These are phyloP conservation scores for Nakazawaea peltata DNA, from an alignment of 805 yeast species.

Conservation along the genomic window DNA sequence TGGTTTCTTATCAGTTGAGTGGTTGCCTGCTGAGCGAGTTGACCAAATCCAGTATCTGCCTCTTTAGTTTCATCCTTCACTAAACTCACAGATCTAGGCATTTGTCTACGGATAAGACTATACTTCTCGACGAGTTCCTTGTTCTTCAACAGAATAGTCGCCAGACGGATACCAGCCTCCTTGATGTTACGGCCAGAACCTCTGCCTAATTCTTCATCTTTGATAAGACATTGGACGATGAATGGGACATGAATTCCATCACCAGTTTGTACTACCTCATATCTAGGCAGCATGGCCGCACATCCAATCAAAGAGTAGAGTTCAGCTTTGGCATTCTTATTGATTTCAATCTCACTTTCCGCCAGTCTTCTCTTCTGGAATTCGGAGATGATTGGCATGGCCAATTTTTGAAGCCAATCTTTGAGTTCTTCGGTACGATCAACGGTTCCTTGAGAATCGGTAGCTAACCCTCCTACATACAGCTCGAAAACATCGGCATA, in stretches of 20 bases:
- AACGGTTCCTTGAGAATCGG: constrained; percentile 41
- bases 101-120: constrained; percentile 44
- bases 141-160: constrained; percentile 66
- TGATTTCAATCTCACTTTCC: constrained; percentile 28
- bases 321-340: constrained; percentile 66
- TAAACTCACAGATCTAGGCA: constrained; percentile 27
- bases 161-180: constrained; percentile 81
- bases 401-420: constrained; percentile 48
- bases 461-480: constrained; percentile 75
- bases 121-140: constrained; percentile 55
- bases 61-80: not conserved
- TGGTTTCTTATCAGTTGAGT: no score
- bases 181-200: constrained; percentile 67
- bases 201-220: constrained; percentile 56
- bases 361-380: constrained; percentile 25
- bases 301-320: constrained; percentile 76
- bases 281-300: constrained; percentile 56
- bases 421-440: constrained; percentile 37
- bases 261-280: constrained; percentile 38
- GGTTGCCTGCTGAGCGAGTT: no score
- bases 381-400: constrained; percentile 33
- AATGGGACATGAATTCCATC: constrained; percentile 35
- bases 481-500: constrained; percentile 93
- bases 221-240: constrained; percentile 59
- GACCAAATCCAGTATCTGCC: not conserved